Base-by-base conservation (phyloP, 225 moss, liverwort and hornwort genomes). In the Takakia lepidozioides region DNA sequence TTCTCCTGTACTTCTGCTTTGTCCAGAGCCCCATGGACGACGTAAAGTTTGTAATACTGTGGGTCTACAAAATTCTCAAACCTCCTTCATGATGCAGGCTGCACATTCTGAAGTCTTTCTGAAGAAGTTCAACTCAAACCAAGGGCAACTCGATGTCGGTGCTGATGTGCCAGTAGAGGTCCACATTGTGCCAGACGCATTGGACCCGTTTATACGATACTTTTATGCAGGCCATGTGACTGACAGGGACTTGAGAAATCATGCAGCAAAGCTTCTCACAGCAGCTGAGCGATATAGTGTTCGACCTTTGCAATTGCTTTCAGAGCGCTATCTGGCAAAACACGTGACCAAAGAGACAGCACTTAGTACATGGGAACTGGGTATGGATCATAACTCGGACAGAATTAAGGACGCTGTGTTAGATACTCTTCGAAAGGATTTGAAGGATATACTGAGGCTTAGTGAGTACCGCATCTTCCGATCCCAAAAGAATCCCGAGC, bases 281-380 rank as follows among this genome's bases (percentile, higher is more conserved):
- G 86, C 86, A 59, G 86, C 82, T 46, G 75, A 75, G 64, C 74
- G 71, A 56, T 86, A 86, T 46, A 78, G 78, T 42, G 67, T 86
- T 28, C 55, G 70, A 60, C 68, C 78, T 29, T 48, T 82, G 30
- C 78, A 79, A 58, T 68, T 79, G 40, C 49, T 86, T 32, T 61
- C 75, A 27, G 82, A 86, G 68, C 75, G 69, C 10, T 75, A 72
- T 59, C 75, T 86, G 41, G 86, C 82, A 18, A 72, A 82, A 60
- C 78, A 75, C 54, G 58, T 86, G 20, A 72, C 78, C 55, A 64
- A 57, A 58, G 86, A 86, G 43, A 82, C 72, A 30, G 82, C 86
- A 44, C 75, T 86, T 0, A 86, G 86, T 43, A 86, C 82, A 46
- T 86, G 86, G 86, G 86, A 86, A 64, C 56, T 86, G 45, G 86